Evolutionary conservation across 83 land plant species (phyloP).

Genomic region (Diphasiastrum complanatum): DNA sequence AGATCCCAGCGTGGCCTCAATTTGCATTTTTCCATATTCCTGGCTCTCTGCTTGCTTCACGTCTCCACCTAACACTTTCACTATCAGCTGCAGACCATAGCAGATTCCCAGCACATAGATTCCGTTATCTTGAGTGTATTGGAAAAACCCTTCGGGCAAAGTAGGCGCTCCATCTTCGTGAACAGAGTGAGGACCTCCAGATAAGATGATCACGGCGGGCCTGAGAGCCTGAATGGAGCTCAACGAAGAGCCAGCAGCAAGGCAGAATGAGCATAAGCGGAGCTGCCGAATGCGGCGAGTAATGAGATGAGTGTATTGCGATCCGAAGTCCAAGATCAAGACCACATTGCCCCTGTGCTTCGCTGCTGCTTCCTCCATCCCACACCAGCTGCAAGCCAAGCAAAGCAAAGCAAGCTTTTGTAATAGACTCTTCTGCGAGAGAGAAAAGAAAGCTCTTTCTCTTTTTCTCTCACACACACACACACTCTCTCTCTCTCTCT

Average conservation of each 20-base stretch:
- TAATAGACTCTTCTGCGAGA: no score
- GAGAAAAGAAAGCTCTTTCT: no score
- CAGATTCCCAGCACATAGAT: conserved; percentile 76
- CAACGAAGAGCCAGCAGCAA: conserved; percentile 65
- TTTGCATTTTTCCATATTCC: conserved; percentile 94
- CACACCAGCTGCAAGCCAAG: no score
- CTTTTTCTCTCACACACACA: no score
- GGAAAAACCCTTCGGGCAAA: conserved; percentile 65
- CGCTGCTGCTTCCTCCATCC: conserved; percentile 1
- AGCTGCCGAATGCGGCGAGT: conserved; percentile 80
- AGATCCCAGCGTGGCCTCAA: conserved; percentile 29
- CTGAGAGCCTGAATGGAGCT: conserved; percentile 32
- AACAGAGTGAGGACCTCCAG: conserved; percentile 98
- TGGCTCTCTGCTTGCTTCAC: conserved; percentile 70
- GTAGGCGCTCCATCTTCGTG: conserved; percentile 60
- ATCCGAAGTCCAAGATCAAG: conserved; percentile 82
- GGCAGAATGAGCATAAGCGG: conserved; percentile 63
- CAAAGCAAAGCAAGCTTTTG: no score
- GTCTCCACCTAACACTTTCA: conserved; percentile 74
- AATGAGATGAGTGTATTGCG: conserved; percentile 96
- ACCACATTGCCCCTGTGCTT: conserved; percentile 37
- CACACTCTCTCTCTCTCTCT: no score
- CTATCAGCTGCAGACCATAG: conserved; percentile 87
- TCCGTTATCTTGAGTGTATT: conserved; percentile 42
- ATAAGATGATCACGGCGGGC: conserved; percentile 73